These are phyloP conservation scores for Ascocoryne sarcoides DNA, from an alignment of 2,329 filamentous ascomycete species.

Conservation along the genomic window DNA sequence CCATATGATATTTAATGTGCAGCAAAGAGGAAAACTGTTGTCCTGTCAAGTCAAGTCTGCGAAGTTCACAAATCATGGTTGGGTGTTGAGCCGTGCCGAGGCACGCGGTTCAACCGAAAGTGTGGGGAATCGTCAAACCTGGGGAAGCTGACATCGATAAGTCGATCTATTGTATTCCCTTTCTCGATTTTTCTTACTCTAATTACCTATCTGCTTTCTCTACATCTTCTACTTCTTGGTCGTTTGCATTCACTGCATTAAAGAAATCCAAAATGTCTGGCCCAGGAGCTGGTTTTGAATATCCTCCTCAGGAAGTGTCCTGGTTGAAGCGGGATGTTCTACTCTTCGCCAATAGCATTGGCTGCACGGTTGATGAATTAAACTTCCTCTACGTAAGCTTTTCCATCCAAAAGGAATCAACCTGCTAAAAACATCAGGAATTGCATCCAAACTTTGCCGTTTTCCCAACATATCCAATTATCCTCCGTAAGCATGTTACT, in stretches of 20 bases:
- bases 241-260: neutral
- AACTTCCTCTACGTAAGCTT: slow-evolving; percentile 77
- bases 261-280: slow-evolving; percentile 21
- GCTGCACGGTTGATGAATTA: slow-evolving; percentile 72
- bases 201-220: no score
- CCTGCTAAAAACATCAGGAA: slow-evolving; percentile 47
- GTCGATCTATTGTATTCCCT: no score
- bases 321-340: slow-evolving; percentile 86
- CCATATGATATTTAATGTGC: no score
- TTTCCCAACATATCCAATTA: slow-evolving; percentile 59
- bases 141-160: slow-evolving; percentile 11
- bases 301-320: slow-evolving; percentile 63
- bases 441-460: slow-evolving; percentile 77
- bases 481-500: slow-evolving; percentile 17
- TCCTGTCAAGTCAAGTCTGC: no score
- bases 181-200: neutral
- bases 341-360: slow-evolving; percentile 86
- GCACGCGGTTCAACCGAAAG: slow-evolving; percentile 4
- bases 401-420: slow-evolving; percentile 4
- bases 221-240: neutral
- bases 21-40: no score
- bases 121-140: slow-evolving; percentile 8
- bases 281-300: slow-evolving; percentile 65
- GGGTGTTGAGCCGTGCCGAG: slow-evolving; percentile 6
- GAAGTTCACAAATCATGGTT: no score